These are phyloP conservation scores for Nemania sp. DNA, from an alignment of 2,329 filamentous ascomycete genomes.

Conservation along the genomic window DNA sequence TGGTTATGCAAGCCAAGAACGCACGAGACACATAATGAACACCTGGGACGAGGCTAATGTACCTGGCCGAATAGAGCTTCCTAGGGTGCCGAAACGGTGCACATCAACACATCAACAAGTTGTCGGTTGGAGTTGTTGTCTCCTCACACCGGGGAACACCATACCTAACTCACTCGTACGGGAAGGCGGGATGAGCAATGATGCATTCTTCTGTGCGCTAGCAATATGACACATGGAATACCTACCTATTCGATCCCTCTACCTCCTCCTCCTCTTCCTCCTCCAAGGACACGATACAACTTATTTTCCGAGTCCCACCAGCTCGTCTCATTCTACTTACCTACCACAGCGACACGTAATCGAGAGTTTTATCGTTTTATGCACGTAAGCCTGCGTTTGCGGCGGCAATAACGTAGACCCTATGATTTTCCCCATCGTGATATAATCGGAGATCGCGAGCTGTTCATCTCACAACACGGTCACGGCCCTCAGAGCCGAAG, in stretches of 20 bases:
- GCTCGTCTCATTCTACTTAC: slow-evolving; percentile 2
- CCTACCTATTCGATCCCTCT: background rate
- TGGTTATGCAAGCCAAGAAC: slow-evolving; percentile 38
- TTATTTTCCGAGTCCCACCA: background rate
- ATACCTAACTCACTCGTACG: background rate
- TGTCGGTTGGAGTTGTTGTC: slow-evolving; percentile 9
- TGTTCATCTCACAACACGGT: slow-evolving; percentile 11
- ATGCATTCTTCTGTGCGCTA: background rate
- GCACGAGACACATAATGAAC: slow-evolving; percentile 44
- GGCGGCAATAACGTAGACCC: background rate
- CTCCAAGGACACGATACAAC: background rate
- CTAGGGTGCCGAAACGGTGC: slow-evolving; percentile 18
- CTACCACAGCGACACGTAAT: slow-evolving; percentile 11
- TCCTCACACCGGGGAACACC: slow-evolving; percentile 6
- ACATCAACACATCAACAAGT: slow-evolving; percentile 1
- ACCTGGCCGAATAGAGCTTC: slow-evolving; percentile 38
- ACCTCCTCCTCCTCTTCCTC: background rate
- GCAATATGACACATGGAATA: background rate
- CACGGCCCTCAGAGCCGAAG: slow-evolving; percentile 1
- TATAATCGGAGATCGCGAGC: background rate
- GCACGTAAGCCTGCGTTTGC: background rate
- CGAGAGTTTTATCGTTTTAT: slow-evolving; percentile 4
- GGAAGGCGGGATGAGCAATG: background rate
- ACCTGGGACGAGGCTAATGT: slow-evolving; percentile 41
- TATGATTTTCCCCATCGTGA: background rate